phyloP scores from a whole-genome alignment of 768 basidiomycete genomes.

The Inosperma sp. region DNA sequence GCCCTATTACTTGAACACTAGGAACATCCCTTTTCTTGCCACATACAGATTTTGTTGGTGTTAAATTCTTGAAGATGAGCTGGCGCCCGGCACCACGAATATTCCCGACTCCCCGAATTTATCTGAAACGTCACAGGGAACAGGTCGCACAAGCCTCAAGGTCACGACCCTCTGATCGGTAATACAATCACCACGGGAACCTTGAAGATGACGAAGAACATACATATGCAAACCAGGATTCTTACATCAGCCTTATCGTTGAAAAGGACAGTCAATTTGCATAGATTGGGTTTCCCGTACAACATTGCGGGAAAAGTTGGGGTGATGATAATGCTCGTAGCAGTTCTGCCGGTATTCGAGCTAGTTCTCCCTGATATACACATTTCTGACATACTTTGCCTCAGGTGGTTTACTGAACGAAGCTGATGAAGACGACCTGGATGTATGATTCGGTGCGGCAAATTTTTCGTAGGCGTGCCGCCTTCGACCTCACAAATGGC shows the following conservation, averaged over 20 bases:
- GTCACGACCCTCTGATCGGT: constrained; percentile 29
- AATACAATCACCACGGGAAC: constrained; percentile 27
- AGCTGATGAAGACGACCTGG: constrained; percentile 89
- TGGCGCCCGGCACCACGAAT: constrained; percentile 93
- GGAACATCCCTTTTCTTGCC: constrained; percentile 66
- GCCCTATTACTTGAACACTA: constrained; percentile 59
- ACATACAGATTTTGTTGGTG: constrained; percentile 75
- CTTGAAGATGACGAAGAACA: constrained; percentile 77
- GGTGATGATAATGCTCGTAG: constrained; percentile 32
- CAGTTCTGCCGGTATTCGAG: constrained; percentile 38
- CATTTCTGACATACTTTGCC: no score
- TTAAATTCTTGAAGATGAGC: constrained; percentile 87
- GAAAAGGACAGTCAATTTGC: constrained; percentile 65
- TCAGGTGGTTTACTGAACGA: constrained; percentile 87
- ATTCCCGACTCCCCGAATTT: constrained; percentile 84
- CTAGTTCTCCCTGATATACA: no score
- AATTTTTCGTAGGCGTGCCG: constrained; percentile 44
- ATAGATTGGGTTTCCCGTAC: constrained; percentile 78
- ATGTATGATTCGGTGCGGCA: constrained; percentile 57
- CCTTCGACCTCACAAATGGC: constrained; percentile 60
- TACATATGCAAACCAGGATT: constrained; percentile 81
- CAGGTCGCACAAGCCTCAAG: constrained; percentile 62
- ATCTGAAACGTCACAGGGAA: constrained; percentile 64
- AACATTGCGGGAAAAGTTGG: constrained; percentile 55
- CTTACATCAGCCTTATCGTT: constrained; percentile 56